Evolutionary conservation across 768 basidiomycete species (phyloP).

Genomic region (Rhodotorula diobovata): DNA sequence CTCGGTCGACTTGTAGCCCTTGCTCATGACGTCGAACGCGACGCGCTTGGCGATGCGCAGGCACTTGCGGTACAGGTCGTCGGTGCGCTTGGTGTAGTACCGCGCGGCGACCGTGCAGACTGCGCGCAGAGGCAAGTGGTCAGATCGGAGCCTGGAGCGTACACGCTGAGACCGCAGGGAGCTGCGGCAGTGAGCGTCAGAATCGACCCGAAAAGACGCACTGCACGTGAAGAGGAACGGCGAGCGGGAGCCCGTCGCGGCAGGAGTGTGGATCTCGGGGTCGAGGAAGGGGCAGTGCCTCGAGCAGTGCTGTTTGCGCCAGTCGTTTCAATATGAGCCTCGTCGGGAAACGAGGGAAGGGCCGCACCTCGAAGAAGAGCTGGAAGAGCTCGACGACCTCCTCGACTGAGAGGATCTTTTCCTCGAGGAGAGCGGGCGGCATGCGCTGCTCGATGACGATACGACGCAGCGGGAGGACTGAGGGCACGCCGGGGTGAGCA

Average conservation of each 20-base stretch:
- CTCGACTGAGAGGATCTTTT: conserved; percentile 47
- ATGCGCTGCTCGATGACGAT: conserved; percentile 42
- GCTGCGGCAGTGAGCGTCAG: background rate
- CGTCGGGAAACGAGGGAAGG: too few relatives aligned
- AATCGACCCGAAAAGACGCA: conserved; percentile 48
- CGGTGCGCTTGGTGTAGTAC: conserved; percentile 75
- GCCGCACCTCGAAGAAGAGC: conserved; percentile 52
- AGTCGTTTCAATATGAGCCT: background rate
- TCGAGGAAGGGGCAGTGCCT: conserved; percentile 69
- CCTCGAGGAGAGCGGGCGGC: conserved; percentile 38
- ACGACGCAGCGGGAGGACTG: conserved; percentile 40
- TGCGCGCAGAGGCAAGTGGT: conserved; percentile 47
- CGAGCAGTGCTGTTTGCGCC: background rate
- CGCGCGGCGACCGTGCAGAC: conserved; percentile 93
- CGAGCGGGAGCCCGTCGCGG: conserved; percentile 85
- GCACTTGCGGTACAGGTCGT: conserved; percentile 67
- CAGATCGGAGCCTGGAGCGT: too few relatives aligned
- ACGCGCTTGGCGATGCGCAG: conserved; percentile 56
- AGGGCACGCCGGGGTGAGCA: fast-evolving
- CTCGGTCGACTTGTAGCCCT: conserved; percentile 68
- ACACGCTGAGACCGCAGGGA: too few relatives aligned
- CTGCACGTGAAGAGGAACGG: conserved; percentile 92
- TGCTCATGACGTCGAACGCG: conserved; percentile 57
- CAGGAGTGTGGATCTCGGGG: conserved; percentile 84
- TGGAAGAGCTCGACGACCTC: conserved; percentile 88